Evolutionary conservation across 2,329 filamentous ascomycete species (phyloP), one percentile per base, ranked within the genome.

Genomic region (Hypomyces rosellus): DNA sequence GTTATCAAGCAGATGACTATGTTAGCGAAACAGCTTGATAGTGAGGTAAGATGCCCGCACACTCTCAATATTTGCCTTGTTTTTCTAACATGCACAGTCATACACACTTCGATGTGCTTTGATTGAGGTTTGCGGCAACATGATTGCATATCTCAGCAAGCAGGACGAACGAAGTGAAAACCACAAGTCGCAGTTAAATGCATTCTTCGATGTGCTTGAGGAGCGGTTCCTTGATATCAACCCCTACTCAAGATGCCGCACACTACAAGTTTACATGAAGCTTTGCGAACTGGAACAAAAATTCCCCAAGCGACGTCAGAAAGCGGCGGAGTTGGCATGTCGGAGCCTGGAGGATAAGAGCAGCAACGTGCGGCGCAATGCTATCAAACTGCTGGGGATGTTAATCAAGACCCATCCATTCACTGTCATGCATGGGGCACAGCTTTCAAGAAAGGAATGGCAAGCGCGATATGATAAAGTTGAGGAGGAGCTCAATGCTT

Each of bases 1-100:
- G 91, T 99, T 49, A 96, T 96, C 62, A 96, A 96, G 71, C 92
- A 99, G 66, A 96, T 99, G 83, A 95, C 90, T 3, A 82, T 95
- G 66, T 76, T 99, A 34, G 90, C 92, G 11, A 97, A 96, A 67
- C 85, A 97, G 60, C 75, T 99, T 14, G 93, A 99, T 63, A 96
- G 89, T 74, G 93, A 99, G 73, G 85, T 88, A 73, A 46, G 62
- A 45, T 9, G 13, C n/a, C 9, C 8, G 5, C 15, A 5, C 4
- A 15, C 34, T 20, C n/a, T 16, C 2, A 42, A 20, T 8, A 14
- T 9, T 9, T n/a, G 9, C 18, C 14, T 20, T 2, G 20, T 20
- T 34, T 18, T 7, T 13, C 63, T 71, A 53, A 71, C 59, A 15
- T 7, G 2, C 9, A 0, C 40, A 30, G 81, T 95, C 93, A 7